These are phyloP conservation scores for Anastatica hierochuntica DNA, from an alignment of 345 rosid genomes.

Conservation along the genomic window DNA sequence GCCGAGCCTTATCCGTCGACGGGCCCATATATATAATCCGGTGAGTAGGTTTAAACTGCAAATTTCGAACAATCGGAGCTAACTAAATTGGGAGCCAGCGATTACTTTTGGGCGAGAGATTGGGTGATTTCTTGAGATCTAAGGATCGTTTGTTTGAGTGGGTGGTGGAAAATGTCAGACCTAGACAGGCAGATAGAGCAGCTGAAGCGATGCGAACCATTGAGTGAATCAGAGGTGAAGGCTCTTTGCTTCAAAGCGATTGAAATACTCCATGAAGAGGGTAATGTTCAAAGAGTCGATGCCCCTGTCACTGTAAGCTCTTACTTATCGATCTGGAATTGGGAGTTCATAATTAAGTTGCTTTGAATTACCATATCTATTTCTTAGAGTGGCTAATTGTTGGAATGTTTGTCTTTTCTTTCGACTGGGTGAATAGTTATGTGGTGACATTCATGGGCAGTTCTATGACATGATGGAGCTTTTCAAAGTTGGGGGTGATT, in stretches of 20 bases:
- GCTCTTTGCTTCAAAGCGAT: slow-evolving; percentile 91
- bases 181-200: slow-evolving; percentile 92
- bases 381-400: slow-evolving; percentile 2
- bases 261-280: slow-evolving; percentile 93
- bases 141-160: too few species aligned
- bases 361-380: neutral
- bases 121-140: too few species aligned
- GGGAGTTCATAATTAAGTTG: slow-evolving; percentile 6
- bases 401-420: neutral
- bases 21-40: too few species aligned
- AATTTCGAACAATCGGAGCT: too few species aligned
- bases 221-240: slow-evolving; percentile 94
- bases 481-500: slow-evolving; percentile 82
- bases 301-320: slow-evolving; percentile 91
- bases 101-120: too few species aligned
- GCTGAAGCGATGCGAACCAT: slow-evolving; percentile 88
- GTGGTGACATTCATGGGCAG: slow-evolving; percentile 94
- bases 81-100: too few species aligned
- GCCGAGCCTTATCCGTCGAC: too few species aligned
- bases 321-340: slow-evolving; percentile 14
- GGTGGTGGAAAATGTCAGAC: slow-evolving; percentile 63
- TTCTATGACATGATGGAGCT: slow-evolving; percentile 93
- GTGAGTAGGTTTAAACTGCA: too few species aligned
- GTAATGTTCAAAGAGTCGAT: slow-evolving; percentile 95
- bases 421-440: slow-evolving; percentile 32